Evolutionary conservation across 2,329 filamentous ascomycete species (phyloP).

Genomic region (Colletotrichum tamarilloi): DNA sequence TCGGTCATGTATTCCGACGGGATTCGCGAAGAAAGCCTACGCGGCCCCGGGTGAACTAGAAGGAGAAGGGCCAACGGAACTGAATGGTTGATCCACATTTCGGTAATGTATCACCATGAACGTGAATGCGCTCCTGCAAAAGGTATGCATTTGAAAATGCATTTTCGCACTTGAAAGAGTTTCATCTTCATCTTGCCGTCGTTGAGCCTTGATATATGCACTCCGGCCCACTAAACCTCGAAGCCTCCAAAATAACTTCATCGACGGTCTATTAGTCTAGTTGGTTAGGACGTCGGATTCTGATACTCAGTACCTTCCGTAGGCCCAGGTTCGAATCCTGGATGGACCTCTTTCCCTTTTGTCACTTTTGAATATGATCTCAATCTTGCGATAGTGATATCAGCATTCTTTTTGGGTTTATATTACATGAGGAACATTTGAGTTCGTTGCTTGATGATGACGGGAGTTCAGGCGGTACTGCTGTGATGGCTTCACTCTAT

Average conservation of each 20-base stretch:
- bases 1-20: background rate
- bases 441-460: too few relatives aligned
- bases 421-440: too few relatives aligned
- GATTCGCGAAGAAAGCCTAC: background rate
- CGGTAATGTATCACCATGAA: background rate
- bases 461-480: too few relatives aligned
- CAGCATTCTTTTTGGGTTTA: too few relatives aligned
- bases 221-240: fast-evolving
- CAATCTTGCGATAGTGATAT: too few relatives aligned
- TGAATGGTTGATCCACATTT: background rate
- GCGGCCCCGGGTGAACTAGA: background rate
- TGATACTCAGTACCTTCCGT: conserved; percentile 28
- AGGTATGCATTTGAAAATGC: background rate
- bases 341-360: conserved; percentile 23
- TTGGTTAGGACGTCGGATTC: conserved; percentile 37
- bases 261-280: conserved; percentile 32
- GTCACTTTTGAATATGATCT: background rate
- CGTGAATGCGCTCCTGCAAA: background rate
- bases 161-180: too few relatives aligned
- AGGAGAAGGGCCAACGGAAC: background rate
- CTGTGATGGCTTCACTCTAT: too few relatives aligned
- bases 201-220: background rate
- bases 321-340: conserved; percentile 37
- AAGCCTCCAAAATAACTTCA: fast-evolving
- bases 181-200: too few relatives aligned